phyloP scores from a whole-genome alignment of 116 monocot genomes.

The Thalassia testudinum region DNA sequence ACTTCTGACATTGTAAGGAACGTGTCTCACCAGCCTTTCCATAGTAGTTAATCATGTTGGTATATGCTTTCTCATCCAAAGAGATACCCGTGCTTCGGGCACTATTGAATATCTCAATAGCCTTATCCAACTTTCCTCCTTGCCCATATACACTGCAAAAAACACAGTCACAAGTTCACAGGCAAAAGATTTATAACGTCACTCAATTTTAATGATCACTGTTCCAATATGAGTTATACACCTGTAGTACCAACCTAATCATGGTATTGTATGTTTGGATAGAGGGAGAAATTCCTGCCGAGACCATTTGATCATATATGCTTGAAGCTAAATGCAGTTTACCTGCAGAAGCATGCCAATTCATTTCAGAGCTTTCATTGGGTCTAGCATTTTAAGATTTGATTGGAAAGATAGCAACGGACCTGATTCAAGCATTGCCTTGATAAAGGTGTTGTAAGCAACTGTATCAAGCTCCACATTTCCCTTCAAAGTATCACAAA shows the following conservation, averaged over 20 bases:
- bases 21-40: constrained; percentile 58
- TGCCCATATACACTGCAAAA: constrained; percentile 82
- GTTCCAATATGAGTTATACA: neutral
- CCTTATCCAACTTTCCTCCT: constrained; percentile 80
- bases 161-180: neutral
- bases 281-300: constrained; percentile 50
- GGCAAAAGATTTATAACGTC: no score
- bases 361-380: no score
- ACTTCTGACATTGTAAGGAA: no score
- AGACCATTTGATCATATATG: constrained; percentile 75
- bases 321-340: constrained; percentile 54
- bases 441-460: constrained; percentile 90
- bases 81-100: constrained; percentile 35
- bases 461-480: constrained; percentile 60
- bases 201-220: no score
- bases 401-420: neutral
- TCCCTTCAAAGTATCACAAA: constrained; percentile 32
- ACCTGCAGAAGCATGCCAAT: constrained; percentile 26
- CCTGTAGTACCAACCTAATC: constrained; percentile 54
- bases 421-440: constrained; percentile 95
- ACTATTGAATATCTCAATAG: constrained; percentile 65
- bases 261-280: constrained; percentile 88
- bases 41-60: constrained; percentile 82
- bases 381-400: no score
- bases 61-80: constrained; percentile 82